Conservation (phyloP, 176 grass and related monocot genomes). For the Ampelocalamus luodianensis region DNA sequence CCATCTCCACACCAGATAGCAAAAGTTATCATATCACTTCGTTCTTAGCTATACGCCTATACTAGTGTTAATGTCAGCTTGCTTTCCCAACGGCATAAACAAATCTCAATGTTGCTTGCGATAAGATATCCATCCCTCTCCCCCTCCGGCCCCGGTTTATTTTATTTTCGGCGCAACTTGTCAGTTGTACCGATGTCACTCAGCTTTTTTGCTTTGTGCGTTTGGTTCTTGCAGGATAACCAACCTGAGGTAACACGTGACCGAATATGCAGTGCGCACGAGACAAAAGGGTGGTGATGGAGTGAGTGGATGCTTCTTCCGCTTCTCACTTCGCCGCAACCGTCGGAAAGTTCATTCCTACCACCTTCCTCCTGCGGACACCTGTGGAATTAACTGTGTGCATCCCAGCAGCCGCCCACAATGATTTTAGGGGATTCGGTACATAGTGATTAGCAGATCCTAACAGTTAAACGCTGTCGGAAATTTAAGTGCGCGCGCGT, state of each 20-base stretch:
- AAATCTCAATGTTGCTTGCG: slow-evolving; percentile 24
- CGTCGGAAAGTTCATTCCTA: neutral
- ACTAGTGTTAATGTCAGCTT: slow-evolving; percentile 17
- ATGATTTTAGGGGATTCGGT: no score
- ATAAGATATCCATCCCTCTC: slow-evolving; percentile 32
- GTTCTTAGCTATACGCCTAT: neutral
- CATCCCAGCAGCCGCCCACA: no score
- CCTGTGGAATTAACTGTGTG: neutral
- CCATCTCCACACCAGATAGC: neutral
- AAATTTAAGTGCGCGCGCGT: no score
- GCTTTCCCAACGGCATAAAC: neutral
- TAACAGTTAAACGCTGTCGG: no score
- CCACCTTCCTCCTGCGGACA: slow-evolving; percentile 16
- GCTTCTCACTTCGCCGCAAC: neutral
- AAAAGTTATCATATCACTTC: no score
- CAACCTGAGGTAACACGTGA: slow-evolving; percentile 45
- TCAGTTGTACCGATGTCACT: slow-evolving; percentile 21
- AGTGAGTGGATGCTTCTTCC: slow-evolving; percentile 33
- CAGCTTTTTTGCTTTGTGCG: neutral
- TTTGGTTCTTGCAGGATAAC: slow-evolving; percentile 2
- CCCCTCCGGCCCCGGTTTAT: neutral
- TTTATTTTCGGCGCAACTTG: slow-evolving; percentile 12
- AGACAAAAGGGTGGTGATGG: neutral
- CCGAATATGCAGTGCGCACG: slow-evolving; percentile 13
- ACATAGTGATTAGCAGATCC: no score